Evolutionary conservation across 1,284 basidiomycete genomes (phyloP).

Genomic region (Retiboletus fuscus): DNA sequence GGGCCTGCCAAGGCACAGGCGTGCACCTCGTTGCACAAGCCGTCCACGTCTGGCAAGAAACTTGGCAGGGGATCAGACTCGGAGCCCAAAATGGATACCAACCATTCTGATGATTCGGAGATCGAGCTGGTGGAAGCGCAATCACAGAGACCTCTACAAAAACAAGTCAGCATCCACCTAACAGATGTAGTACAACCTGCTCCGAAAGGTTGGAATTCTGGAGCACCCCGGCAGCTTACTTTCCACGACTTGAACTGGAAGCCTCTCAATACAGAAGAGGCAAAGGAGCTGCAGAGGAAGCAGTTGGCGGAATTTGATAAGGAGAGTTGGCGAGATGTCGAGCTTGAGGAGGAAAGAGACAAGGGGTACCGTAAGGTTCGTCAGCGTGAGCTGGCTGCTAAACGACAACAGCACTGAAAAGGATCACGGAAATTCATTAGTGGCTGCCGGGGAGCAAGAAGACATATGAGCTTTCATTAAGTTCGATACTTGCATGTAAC

Average conservation of each 20-base stretch:
- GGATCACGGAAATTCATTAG: no score
- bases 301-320: neutral
- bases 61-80: no score
- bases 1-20: no score
- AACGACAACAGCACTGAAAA: neutral
- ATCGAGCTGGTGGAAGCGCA: neutral
- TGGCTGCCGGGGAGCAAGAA: no score
- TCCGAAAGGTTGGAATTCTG: neutral
- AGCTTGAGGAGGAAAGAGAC: neutral
- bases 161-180: neutral
- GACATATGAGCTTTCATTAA: no score
- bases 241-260: neutral
- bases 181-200: neutral
- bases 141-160: neutral
- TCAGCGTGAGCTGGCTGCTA: neutral
- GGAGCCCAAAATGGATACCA: no score
- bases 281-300: neutral
- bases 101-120: no score
- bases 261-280: neutral
- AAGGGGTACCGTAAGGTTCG: neutral
- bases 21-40: no score
- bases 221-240: neutral
- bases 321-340: no score
- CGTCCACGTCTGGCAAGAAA: no score
- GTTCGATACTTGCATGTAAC: no score